Base-by-base conservation (phyloP, 805 yeast genomes). In the Starmera pachycereana region DNA sequence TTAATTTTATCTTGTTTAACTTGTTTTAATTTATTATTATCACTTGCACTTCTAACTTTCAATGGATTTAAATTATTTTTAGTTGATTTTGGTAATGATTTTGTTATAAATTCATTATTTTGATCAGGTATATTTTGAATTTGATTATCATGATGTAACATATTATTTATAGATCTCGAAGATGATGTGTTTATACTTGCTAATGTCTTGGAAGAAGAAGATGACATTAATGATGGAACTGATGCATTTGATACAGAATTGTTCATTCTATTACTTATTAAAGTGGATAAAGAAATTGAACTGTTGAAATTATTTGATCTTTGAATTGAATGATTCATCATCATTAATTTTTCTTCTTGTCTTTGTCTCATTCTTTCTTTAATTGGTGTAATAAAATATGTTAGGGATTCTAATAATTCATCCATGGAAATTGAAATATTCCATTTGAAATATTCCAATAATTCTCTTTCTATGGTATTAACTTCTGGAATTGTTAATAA, bases 391-490 rank as follows among this genome's bases (percentile, higher is more conserved):
- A 90, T 64, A 65, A 90, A 86, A 27, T 88, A 88, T 37, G 81
- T 76, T 40, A 89, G 69, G 22, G 81, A 81, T 37, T 67, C 61
- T 42, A 77, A 66, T 43, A 90, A 71, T 50, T 90, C 97, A 29
- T 72, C 71, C 48, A 78, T 78, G 28, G 75, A 63, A 37, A 92
- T 78, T 22, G 74, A 68, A 37, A 92, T 68, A 52, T 86, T 79
- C 97, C 97, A 90, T 51, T 86, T 81, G 42, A 90, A 71, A 46
- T 86, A 76, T 37, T 73, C 75, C 37, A 90, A 75, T 52, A 92
- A 67, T 63, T 90, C 97, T 49, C 89, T 72, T 63, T 90, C 98
- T 53, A 94, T 83, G 47, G 88, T 78, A 61, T 90, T 92, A 40
- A 92, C 87, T 54, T 90, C 97, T 18, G 69, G 69, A 32, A 84